Evolutionary conservation across 495 filamentous ascomycete genomes (phyloP), one percentile per base, ranked within the genome.

Genomic region (Aspergillus coremiiformis): DNA sequence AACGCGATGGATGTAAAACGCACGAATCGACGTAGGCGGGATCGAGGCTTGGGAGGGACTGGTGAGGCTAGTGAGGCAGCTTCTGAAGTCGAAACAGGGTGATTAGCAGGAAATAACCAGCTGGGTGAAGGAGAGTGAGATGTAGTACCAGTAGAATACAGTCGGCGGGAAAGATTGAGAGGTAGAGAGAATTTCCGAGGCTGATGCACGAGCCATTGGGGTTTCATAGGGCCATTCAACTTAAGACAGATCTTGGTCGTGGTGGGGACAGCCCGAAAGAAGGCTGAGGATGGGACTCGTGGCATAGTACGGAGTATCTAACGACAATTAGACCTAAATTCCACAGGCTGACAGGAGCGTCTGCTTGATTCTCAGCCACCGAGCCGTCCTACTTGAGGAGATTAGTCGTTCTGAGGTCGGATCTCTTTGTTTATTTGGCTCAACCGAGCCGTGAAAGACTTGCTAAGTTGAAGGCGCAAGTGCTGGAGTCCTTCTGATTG

Each of bases 1-100:
- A 67, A 26, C 1, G 70, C 72, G 49, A 75, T 61, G 14, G 66
- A 56, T n/a, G 64, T 60, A 57, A 74, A 73, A 32, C 71, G 69
- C 11, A 64, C 35, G 48, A 69, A 53, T 44, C 69, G 70, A 47
- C 65, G 66, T 26, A 74, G 23, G 20, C 65, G 67, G 19, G 69
- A 73, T 22, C 56, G 66, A 14, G 57, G 59, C 39, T 56, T 39
- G 39, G 56, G 51, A 10, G n/a, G n/a, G 50, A 49, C 20, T 53
- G 50, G 39, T 58, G 43, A 15, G 57, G 41, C 3, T n/a, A 32
- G 5, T 14, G 39, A 21, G 17, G 39, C 21, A 15, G 24, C 24
- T 30, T 51, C 39, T 37, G 29, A 27, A 37, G 39, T 37, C n/a
- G 44, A 20, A 12, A 14, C 2, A 35, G 5, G 7, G 17, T 3